Conservation (phyloP, 2,329 filamentous ascomycete species). For the Westerdykella sp. region DNA sequence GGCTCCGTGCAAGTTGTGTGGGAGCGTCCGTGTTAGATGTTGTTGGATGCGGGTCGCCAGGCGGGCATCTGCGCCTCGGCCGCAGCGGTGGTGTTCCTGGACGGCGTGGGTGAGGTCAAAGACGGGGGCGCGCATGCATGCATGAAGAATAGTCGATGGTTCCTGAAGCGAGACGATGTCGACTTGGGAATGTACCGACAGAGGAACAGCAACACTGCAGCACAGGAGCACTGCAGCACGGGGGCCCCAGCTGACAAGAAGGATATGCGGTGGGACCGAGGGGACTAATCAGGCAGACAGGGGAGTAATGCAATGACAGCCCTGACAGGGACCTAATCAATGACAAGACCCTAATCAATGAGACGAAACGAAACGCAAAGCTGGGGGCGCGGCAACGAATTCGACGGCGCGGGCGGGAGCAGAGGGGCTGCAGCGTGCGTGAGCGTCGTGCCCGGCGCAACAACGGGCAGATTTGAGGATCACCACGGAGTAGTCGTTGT, state of each 20-base stretch:
- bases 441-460: background rate
- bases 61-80: conserved; percentile 27
- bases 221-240: conserved; percentile 12
- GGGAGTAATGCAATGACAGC: no score
- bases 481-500: background rate
- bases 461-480: no score
- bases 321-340: no score
- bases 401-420: background rate
- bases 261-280: conserved; percentile 18
- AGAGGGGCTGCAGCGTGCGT: background rate
- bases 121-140: conserved; percentile 34
- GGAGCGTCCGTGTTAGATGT: conserved; percentile 26
- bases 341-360: background rate
- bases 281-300: conserved; percentile 4
- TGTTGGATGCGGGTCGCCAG: conserved; percentile 18
- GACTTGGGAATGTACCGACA: conserved; percentile 2
- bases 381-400: conserved; percentile 14
- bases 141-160: conserved; percentile 23
- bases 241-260: conserved; percentile 25
- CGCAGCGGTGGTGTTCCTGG: conserved; percentile 23
- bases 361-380: conserved; percentile 12
- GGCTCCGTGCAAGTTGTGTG: conserved; percentile 18
- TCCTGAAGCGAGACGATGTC: conserved; percentile 29
- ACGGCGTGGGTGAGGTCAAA: conserved; percentile 27
- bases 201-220: conserved; percentile 1